Conservation (phyloP, 768 basidiomycete genomes). For the Panaeolus cyanescens region DNA sequence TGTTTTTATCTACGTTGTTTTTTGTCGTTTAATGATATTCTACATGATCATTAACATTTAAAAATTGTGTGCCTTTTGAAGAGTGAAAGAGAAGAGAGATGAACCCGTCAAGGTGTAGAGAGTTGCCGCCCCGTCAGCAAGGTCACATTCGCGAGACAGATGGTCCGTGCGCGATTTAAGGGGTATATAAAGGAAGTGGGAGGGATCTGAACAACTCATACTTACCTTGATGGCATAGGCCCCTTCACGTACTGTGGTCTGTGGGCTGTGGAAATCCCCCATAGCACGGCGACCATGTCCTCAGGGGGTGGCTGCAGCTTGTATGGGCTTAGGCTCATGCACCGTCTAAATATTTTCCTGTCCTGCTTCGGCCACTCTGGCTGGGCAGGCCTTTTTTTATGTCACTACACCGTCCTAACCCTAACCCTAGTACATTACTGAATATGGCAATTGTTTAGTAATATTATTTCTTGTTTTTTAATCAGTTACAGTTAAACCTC, state of each 20-base stretch:
- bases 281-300: slow-evolving; percentile 79
- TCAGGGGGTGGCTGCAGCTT: slow-evolving; percentile 58
- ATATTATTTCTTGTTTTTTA: no score
- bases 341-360: slow-evolving; percentile 82
- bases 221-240: slow-evolving; percentile 68
- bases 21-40: no score
- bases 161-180: slow-evolving; percentile 39
- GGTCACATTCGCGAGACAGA: neutral
- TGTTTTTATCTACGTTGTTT: neutral
- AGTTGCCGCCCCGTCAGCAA: neutral
- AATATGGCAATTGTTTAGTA: neutral
- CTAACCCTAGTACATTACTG: slow-evolving; percentile 40
- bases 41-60: neutral
- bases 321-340: slow-evolving; percentile 78
- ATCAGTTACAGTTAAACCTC: no score
- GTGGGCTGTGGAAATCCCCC: slow-evolving; percentile 58
- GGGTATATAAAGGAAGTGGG: slow-evolving; percentile 20
- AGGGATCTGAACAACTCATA: slow-evolving; percentile 37
- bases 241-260: slow-evolving; percentile 57
- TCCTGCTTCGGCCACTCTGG: slow-evolving; percentile 69
- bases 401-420: slow-evolving; percentile 35
- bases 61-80: no score
- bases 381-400: slow-evolving; percentile 53
- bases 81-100: no score
- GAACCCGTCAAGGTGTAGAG: neutral